These are phyloP conservation scores for Sarocladium brachiariae DNA, from an alignment of 2,329 filamentous ascomycete species.

Conservation along the genomic window DNA sequence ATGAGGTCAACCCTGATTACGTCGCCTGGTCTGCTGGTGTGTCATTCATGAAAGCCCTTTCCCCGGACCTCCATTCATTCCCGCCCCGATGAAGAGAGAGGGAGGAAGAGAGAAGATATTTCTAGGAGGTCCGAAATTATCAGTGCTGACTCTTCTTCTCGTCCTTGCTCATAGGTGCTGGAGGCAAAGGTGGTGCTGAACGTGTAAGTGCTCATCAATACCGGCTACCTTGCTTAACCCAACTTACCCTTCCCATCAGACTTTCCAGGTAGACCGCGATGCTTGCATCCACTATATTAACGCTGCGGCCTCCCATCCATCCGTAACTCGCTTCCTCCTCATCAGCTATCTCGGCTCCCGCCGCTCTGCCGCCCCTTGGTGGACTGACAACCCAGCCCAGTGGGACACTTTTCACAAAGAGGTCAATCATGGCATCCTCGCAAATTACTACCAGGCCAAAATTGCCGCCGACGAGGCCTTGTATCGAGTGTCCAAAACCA, in stretches of 20 bases:
- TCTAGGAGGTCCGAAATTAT: too few relatives aligned
- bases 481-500: conserved; percentile 37
- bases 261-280: conserved; percentile 54
- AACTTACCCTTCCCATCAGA: conserved; percentile 26
- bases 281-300: conserved; percentile 57
- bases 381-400: conserved; percentile 29
- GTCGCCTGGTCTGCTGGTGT: conserved; percentile 62
- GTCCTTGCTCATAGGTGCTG: conserved; percentile 43
- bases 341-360: conserved; percentile 55
- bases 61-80: too few relatives aligned
- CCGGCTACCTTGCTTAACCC: not conserved
- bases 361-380: conserved; percentile 46
- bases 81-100: too few relatives aligned
- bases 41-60: too few relatives aligned
- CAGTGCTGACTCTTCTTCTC: conserved; percentile 12
- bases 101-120: too few relatives aligned
- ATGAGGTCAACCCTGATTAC: conserved; percentile 55
- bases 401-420: conserved; percentile 41
- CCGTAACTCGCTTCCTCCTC: conserved; percentile 56
- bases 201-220: conserved; percentile 27
- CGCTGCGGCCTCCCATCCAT: conserved; percentile 46
- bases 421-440: conserved; percentile 32
- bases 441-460: conserved; percentile 54
- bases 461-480: conserved; percentile 52
- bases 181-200: conserved; percentile 50